Base-by-base conservation (phyloP, 192 early-diverging fungal species). In the Linnemannia exigua region DNA sequence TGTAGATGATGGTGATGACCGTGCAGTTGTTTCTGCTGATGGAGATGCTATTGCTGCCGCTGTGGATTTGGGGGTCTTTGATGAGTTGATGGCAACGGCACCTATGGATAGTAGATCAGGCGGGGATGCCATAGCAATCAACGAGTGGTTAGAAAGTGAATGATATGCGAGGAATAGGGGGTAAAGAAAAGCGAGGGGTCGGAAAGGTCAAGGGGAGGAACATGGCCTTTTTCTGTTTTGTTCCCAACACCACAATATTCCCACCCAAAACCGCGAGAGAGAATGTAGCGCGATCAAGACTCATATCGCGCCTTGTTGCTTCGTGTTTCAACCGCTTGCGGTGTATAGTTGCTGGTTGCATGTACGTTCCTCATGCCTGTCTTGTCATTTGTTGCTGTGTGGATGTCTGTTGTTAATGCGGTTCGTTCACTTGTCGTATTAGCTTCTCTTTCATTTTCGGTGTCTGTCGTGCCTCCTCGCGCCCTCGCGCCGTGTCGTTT, bases 261-360 rank as follows among this genome's bases (percentile, higher is more conserved):
- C 58, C 58, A 63, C 58, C 58, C 58, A 31, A 63, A 63, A 63
- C 9, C 58, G 25, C 58, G 1, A 15, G 28, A 33, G 58, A 63
- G 22, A 63, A 31, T 63, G 58, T 63, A 63, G 58, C n/a, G 58
- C 58, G 58, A 63, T 63, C 58, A 63, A 63, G 58, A 44, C 41
- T 44, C n/a, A n/a, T n/a, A n/a, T n/a, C n/a, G n/a, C n/a, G n/a
- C n/a, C n/a, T n/a, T n/a, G n/a, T n/a, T n/a, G n/a, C n/a, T 44
- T 44, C 41, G 41, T 44, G 9, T 44, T 44, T 44, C 41, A 44
- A 44, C 41, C n/a, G n/a, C n/a, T n/a, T n/a, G n/a, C n/a, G n/a
- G n/a, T n/a, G n/a, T 44, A 44, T 44, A 6, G 41, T 44, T 44
- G 41, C 9, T 9, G 41, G 3, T 44, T 44, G 41, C 41, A 44